Evolutionary conservation across 176 grass and related monocot species (phyloP), one percentile per base, ranked within the genome.

Genomic region (Oryza longistaminata): DNA sequence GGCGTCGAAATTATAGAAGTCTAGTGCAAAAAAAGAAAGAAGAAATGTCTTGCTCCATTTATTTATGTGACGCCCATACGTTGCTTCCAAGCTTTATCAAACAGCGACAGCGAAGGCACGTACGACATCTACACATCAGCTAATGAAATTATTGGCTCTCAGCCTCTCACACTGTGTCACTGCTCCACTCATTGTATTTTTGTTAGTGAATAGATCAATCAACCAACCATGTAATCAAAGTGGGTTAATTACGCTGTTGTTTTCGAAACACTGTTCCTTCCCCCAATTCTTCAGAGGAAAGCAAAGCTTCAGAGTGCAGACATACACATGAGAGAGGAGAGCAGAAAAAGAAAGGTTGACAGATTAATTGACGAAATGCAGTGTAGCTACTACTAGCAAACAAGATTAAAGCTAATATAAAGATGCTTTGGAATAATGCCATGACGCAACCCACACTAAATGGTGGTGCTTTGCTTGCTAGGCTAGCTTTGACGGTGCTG

Each of bases 21-120:
- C 61, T 48, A 72, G 34, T 27, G 24, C 27, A 55, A 73, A 73
- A 66, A 67, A 73, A 22, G 39, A 40, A 61, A 22, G 21, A 43
- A 26, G 66, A 19, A 46, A 58, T 11, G 43, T 1, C 46, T 29
- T 6, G 60, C 31, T 73, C 70, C 26, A 74, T 61, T 10, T 50
- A 29, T 68, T 75, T 65, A 11, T 75, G 12, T 60, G 53, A 58
- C 21, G 61, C 68, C 34, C 62, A 37, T 67, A 48, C 25, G 50
- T 82, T 76, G 78, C 78, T 87, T 87, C 70, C 25, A 70, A 82
- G 64, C 72, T 86, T 71, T 82, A 60, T 66, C 67, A 21, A 48
- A 49, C 19, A 12, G 14, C 5, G 55, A 60, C 79, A 67, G 9
- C 78, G 35, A 82, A 45, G 9, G 44, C 73, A 73, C 24, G 78